Conservation (phyloP, 2,329 filamentous ascomycete genomes). For the Trichoderma arundinaceum region DNA sequence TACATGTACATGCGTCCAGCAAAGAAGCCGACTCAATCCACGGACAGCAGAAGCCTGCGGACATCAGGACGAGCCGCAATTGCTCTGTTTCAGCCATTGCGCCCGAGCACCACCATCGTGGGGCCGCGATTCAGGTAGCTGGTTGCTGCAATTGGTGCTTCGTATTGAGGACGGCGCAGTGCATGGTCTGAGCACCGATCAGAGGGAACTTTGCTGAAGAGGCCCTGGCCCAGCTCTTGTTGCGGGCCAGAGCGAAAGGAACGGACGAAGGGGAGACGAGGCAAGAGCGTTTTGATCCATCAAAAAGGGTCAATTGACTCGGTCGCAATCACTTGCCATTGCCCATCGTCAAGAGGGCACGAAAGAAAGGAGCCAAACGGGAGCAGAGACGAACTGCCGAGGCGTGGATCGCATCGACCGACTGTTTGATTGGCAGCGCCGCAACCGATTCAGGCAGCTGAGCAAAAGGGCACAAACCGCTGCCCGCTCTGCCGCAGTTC, state of each 20-base stretch:
- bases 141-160: neutral
- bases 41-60: neutral
- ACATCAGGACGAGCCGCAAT: neutral
- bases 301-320: no score
- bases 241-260: neutral
- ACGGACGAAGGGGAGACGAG: neutral
- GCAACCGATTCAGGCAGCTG: slow-evolving; percentile 14
- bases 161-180: slow-evolving; percentile 15
- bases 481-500: slow-evolving; percentile 4
- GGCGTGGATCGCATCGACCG: slow-evolving; percentile 2
- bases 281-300: no score
- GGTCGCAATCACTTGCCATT: no score
- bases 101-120: neutral
- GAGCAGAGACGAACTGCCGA: neutral
- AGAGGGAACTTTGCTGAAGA: slow-evolving; percentile 12
- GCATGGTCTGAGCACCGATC: slow-evolving; percentile 25
- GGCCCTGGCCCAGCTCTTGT: neutral
- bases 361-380: neutral
- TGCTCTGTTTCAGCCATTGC: slow-evolving; percentile 4
- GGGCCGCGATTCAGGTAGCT: neutral
- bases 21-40: neutral
- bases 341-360: neutral
- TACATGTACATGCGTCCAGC: neutral
- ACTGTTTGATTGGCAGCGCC: slow-evolving; percentile 15
- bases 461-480: neutral